A percentile compares a stretch with the other conserved stretches of the same genome.
Conservation (phyloP, 1,284 basidiomycete genomes). For the Thelephora terrestris region DNA sequence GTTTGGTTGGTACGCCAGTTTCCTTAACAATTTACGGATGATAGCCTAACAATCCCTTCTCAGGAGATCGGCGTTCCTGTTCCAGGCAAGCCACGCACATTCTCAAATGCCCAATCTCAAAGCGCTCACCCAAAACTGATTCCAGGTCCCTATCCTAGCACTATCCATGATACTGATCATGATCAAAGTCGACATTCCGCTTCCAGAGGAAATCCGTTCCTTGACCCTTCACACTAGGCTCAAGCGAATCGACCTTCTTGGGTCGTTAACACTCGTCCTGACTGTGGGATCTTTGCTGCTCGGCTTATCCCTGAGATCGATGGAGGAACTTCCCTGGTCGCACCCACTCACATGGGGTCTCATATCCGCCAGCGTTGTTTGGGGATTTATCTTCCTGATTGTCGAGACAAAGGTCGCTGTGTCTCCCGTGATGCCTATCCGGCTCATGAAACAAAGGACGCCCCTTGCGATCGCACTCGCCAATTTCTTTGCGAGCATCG, state of each 20-base stretch:
- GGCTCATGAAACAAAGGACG: slow-evolving; percentile 63
- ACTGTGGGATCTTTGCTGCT: slow-evolving; percentile 68
- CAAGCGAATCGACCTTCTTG: slow-evolving; percentile 73
- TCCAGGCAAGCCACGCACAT: slow-evolving; percentile 38
- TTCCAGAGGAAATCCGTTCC: slow-evolving; percentile 49
- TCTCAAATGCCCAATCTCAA: slow-evolving; percentile 7
- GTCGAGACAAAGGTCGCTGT: slow-evolving; percentile 67
- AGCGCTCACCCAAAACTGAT: slow-evolving; percentile 11
- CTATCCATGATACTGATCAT: slow-evolving; percentile 61
- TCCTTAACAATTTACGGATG: slow-evolving; percentile 2
- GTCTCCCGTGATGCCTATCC: slow-evolving; percentile 81
- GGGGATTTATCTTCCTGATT: slow-evolving; percentile 49
- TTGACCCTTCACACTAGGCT: slow-evolving; percentile 55
- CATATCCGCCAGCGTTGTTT: slow-evolving; percentile 45
- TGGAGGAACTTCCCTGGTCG: slow-evolving; percentile 73
- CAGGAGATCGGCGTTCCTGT: slow-evolving; percentile 60
- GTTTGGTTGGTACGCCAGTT: slow-evolving; percentile 63
- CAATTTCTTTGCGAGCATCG: slow-evolving; percentile 69
- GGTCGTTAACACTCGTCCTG: slow-evolving; percentile 68
- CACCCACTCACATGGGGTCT: slow-evolving; percentile 61
- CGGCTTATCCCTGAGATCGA: slow-evolving; percentile 70
- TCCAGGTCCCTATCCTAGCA: slow-evolving; percentile 65
- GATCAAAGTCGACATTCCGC: slow-evolving; percentile 63
- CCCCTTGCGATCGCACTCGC: slow-evolving; percentile 72
- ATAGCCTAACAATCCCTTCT: slow-evolving; percentile 5